Evolutionary conservation across 306 rosid genomes (phyloP).

Genomic region (Vigna trinervia): DNA sequence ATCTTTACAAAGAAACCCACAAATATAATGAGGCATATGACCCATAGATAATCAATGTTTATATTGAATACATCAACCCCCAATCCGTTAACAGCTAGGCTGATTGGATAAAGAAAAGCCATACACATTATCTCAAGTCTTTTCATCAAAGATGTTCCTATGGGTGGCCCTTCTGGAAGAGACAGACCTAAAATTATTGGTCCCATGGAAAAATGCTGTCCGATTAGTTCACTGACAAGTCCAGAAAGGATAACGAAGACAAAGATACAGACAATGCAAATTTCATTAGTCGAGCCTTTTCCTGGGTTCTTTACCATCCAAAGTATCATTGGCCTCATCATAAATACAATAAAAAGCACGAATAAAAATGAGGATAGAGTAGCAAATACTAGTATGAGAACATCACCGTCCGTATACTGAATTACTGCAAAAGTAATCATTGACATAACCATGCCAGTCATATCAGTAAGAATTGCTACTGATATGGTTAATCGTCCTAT

Average conservation of each 20-base stretch:
- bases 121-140: constrained; percentile 54
- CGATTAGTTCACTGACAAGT: constrained; percentile 52
- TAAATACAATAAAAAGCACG: background rate
- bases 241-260: constrained; percentile 44
- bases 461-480: constrained; percentile 52
- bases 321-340: constrained; percentile 45
- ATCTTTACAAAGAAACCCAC: constrained; percentile 50
- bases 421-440: constrained; percentile 9
- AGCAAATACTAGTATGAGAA: background rate
- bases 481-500: constrained; percentile 65
- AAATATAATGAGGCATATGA: constrained; percentile 36
- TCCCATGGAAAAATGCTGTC: constrained; percentile 67
- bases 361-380: constrained; percentile 37
- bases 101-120: constrained; percentile 60
- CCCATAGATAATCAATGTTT: constrained; percentile 6
- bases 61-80: constrained; percentile 57
- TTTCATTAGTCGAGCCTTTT: constrained; percentile 46
- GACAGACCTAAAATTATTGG: constrained; percentile 61
- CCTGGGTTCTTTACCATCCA: constrained; percentile 41
- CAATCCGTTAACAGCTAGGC: constrained; percentile 65
- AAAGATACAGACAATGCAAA: constrained; percentile 32
- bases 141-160: constrained; percentile 56
- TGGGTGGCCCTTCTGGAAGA: constrained; percentile 71
- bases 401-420: background rate
- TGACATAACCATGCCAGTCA: constrained; percentile 33